A percentile compares a stretch with the other conserved stretches of the same genome.
phyloP scores from a whole-genome alignment of 2,329 filamentous ascomycete genomes.

The Colletotrichum melonis region DNA sequence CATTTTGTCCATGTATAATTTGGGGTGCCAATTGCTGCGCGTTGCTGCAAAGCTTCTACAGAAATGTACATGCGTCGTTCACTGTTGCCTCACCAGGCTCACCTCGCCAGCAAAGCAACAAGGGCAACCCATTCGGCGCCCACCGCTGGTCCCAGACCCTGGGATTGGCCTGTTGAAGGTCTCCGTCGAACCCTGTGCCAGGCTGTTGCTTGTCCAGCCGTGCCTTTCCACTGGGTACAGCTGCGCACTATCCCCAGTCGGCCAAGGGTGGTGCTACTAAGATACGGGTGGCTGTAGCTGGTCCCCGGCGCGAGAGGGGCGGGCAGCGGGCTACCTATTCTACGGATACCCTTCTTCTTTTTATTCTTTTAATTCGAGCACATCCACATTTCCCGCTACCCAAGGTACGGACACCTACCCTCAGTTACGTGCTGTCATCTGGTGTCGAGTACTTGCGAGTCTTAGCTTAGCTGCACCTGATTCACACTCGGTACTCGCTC shows the following conservation, averaged over 20 bases:
- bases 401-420: neutral
- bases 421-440: neutral
- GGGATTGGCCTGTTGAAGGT: slow-evolving; percentile 14
- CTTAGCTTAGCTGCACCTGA: neutral
- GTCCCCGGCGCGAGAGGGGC: neutral
- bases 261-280: slow-evolving; percentile 11
- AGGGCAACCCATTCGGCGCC: slow-evolving; percentile 15
- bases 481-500: neutral
- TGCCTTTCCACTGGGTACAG: slow-evolving; percentile 12
- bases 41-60: neutral
- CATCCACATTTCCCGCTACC: neutral
- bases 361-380: neutral
- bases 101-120: slow-evolving; percentile 15
- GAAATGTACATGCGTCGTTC: neutral
- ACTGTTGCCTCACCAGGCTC: slow-evolving; percentile 5
- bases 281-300: slow-evolving; percentile 18
- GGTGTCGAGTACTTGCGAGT: neutral
- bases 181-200: slow-evolving; percentile 5
- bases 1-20: neutral
- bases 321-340: neutral
- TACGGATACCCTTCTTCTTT: neutral
- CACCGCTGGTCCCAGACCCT: slow-evolving; percentile 14
- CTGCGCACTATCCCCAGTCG: slow-evolving; percentile 6
- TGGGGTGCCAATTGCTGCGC: neutral
- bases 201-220: slow-evolving; percentile 24